A percentile compares a stretch with the other conserved stretches of the same genome.
Conservation (phyloP, 306 rosid species). For the Dryas octopetala region DNA sequence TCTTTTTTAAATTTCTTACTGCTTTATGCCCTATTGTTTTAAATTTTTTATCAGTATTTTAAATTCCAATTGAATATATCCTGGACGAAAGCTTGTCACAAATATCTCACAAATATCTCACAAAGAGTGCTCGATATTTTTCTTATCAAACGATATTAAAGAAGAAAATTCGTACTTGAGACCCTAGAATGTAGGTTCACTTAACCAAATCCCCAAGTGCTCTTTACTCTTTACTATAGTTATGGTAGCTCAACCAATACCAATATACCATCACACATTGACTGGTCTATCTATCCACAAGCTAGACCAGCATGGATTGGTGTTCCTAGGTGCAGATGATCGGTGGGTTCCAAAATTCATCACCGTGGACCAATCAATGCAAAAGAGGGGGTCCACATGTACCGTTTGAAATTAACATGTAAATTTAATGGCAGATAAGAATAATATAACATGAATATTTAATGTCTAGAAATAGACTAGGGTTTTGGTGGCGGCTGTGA, state of each 20-base stretch:
- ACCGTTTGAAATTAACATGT: neutral
- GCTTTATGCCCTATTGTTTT: neutral
- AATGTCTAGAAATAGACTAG: neutral
- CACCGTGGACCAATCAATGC: slow-evolving; percentile 2
- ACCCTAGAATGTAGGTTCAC: too few species aligned
- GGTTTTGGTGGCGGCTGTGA: neutral
- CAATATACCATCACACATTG: neutral
- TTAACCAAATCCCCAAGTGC: too few species aligned
- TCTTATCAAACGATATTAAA: too few species aligned
- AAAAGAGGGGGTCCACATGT: neutral
- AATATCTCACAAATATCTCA: too few species aligned
- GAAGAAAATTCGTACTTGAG: too few species aligned
- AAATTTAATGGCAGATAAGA: slow-evolving; percentile 12
- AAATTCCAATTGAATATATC: too few species aligned
- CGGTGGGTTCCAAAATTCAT: neutral
- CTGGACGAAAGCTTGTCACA: too few species aligned
- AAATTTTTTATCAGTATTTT: neutral
- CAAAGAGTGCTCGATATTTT: too few species aligned
- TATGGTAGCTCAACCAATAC: slow-evolving; percentile 16
- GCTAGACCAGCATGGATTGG: neutral
- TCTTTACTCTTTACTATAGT: neutral
- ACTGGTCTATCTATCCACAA: neutral
- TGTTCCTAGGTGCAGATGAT: neutral
- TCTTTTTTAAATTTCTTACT: neutral
- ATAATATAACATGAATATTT: neutral